phyloP scores from a whole-genome alignment of 352 stramenopile species.

The Blastocystis sp. region DNA sequence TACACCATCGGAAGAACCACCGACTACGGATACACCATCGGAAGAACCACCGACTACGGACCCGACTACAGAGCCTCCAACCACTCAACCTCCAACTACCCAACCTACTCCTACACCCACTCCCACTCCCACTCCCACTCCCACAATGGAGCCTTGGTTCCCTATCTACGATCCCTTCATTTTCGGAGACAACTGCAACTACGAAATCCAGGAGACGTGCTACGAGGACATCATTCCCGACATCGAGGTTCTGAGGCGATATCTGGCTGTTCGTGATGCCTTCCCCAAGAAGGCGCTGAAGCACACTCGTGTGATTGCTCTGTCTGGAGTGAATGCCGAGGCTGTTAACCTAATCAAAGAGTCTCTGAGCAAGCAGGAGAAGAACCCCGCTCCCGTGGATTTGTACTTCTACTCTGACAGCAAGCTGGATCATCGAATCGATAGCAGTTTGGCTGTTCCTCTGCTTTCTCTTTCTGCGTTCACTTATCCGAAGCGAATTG shows the following conservation, averaged over 20 bases:
- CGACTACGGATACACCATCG: no score
- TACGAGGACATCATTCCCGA: background rate
- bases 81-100: background rate
- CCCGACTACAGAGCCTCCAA: background rate
- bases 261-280: constrained; percentile 2
- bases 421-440: no score
- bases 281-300: background rate
- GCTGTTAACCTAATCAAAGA: background rate
- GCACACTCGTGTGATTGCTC: constrained; percentile 28
- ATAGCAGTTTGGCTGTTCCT: no score
- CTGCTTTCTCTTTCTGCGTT: no score
- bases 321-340: background rate
- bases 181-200: constrained; percentile 8
- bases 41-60: no score
- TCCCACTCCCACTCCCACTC: background rate
- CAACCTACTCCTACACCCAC: background rate
- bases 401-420: background rate
- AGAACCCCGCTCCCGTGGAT: background rate
- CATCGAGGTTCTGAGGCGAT: background rate
- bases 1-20: no score
- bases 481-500: no score
- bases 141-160: background rate
- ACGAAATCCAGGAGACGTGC: background rate
- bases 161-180: constrained; percentile 36
- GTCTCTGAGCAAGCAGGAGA: background rate